These are phyloP conservation scores for Balakata baccata DNA, from an alignment of 345 rosid genomes.

Conservation along the genomic window DNA sequence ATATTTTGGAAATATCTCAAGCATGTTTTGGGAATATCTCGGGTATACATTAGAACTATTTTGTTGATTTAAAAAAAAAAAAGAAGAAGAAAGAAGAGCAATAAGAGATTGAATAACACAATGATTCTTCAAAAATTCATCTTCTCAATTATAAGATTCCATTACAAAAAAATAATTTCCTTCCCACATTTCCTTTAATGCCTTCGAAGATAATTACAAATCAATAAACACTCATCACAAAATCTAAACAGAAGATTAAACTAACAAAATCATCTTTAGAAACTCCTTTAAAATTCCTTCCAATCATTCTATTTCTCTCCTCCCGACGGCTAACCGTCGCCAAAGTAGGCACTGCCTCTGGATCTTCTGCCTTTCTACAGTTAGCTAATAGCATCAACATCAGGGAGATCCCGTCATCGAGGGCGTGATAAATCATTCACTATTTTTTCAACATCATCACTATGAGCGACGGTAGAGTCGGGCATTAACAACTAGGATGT, in stretches of 20 bases:
- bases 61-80: too few species aligned
- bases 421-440: constrained; percentile 52
- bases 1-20: too few species aligned
- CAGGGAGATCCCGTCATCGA: constrained; percentile 59
- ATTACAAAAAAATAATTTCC: too few species aligned
- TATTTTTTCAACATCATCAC: constrained; percentile 9
- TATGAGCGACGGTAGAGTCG: background rate
- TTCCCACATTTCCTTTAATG: too few species aligned
- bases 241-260: constrained; percentile 33
- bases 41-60: too few species aligned
- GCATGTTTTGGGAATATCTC: too few species aligned
- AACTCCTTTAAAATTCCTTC: constrained; percentile 9
- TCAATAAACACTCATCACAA: constrained; percentile 32
- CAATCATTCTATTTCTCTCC: constrained; percentile 12
- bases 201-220: too few species aligned
- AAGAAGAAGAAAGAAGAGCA: too few species aligned
- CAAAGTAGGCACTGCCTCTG: constrained; percentile 31
- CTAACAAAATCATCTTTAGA: constrained; percentile 35
- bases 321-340: constrained; percentile 1
- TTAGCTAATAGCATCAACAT: constrained; percentile 47
- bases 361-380: constrained; percentile 39
- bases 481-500: constrained; percentile 27
- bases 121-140: too few species aligned
- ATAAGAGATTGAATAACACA: too few species aligned
- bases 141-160: too few species aligned